Evolutionary conservation across 2,329 filamentous ascomycete genomes (phyloP).

Genomic region (Trichophyton rubrum): DNA sequence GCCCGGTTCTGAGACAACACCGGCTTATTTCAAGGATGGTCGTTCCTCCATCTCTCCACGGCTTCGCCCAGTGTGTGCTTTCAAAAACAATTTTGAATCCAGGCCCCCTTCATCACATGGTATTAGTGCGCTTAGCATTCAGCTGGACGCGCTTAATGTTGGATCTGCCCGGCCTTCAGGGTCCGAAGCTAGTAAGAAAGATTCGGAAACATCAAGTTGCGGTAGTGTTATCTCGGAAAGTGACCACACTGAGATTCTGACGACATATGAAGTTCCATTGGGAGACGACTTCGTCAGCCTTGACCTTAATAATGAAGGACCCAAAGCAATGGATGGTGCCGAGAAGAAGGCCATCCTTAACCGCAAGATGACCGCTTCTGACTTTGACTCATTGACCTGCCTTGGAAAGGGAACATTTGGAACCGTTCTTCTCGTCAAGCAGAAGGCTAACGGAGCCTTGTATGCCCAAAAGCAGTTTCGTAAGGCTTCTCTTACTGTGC

Average conservation of each 20-base stretch:
- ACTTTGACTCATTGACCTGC: constrained; percentile 83
- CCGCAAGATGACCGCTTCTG: constrained; percentile 80
- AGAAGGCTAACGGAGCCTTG: constrained; percentile 71
- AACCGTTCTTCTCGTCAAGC: constrained; percentile 86
- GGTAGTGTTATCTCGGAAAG: constrained; percentile 49
- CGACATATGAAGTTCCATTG: constrained; percentile 73
- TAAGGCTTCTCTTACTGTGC: constrained; percentile 87
- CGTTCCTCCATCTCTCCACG: constrained; percentile 19
- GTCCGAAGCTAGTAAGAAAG: constrained; percentile 39
- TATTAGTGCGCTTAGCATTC: constrained; percentile 68
- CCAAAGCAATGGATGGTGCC: constrained; percentile 28
- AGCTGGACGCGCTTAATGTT: constrained; percentile 66
- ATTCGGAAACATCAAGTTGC: constrained; percentile 40
- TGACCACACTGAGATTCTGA: constrained; percentile 57
- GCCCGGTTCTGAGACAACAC: neutral
- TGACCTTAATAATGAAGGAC: constrained; percentile 25
- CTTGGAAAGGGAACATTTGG: constrained; percentile 94
- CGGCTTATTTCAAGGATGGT: constrained; percentile 3
- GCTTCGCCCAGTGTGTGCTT: constrained; percentile 18
- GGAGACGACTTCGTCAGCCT: constrained; percentile 72
- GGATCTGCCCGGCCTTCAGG: constrained; percentile 47
- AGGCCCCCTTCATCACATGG: constrained; percentile 47
- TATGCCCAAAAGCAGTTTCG: constrained; percentile 98
- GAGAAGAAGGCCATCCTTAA: constrained; percentile 41
- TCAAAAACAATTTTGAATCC: constrained; percentile 27